Base-by-base conservation (phyloP, 2,329 filamentous ascomycete genomes). In the Ilyonectria mors-panacis region DNA sequence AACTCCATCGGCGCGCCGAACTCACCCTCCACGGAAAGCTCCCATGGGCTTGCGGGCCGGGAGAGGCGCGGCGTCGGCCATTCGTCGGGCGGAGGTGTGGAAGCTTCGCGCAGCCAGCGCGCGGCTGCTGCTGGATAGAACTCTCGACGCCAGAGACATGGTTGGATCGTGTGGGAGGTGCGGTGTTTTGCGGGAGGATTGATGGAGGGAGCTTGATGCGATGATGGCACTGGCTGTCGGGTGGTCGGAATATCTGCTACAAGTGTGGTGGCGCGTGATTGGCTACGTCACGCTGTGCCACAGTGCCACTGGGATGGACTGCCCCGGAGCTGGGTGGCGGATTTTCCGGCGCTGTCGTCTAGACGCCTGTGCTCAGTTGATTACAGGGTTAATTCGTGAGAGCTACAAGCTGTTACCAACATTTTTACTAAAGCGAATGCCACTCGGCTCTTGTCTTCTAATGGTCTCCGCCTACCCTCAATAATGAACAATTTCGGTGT, bases 401-500 rank as follows among this genome's bases (percentile, higher is more conserved):
- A 56, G 42, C 48, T 54, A 10, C 19, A 42, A 62, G 30, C 21
- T 26, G 26, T 26, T 48, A 21, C 51, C 19, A 45, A 30, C 12
- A 17, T 9, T 42, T 51, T 15, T 7, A 51, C 13, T 19, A 30
- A 53, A 30, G 30, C 19, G 35, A 50, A 21, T 33, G 33, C 45
- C 37, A 44, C 47, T 33, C 54, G n/a, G 15, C 15, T 30, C 23
- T 35, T 21, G n/a, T 42, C 47, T 53, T 59, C 48, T 26, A 33
- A 71, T 66, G 62, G 48, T 59, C 15, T 37, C 12, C 17, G n/a
- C 48, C 12, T 21, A 23, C 30, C 60, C 21, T 26, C 67, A 66
- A 78, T 60, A 53, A 91, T 90, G 87, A 88, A 89, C 77, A 89
- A 91, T 75, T 92, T 92, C 73, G 92, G 93, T 75, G 94, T 98